phyloP scores from a whole-genome alignment of 441 rosid species.

The Populus hybrid region DNA sequence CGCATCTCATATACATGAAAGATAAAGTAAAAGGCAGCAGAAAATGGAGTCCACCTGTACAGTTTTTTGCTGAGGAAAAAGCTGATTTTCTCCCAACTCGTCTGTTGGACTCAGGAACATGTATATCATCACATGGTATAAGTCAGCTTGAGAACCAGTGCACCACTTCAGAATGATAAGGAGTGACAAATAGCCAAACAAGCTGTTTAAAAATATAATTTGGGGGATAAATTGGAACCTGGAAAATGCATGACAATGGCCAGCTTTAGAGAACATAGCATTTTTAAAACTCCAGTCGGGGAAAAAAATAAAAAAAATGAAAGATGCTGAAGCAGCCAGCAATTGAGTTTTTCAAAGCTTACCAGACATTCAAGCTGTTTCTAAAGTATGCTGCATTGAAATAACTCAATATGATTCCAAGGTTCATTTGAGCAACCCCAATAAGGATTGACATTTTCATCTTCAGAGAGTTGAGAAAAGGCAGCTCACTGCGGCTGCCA shows the following conservation, averaged over 20 bases:
- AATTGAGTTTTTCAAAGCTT: slow-evolving; percentile 22
- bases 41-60: slow-evolving; percentile 53
- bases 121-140: slow-evolving; percentile 86
- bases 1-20: not conserved
- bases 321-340: slow-evolving; percentile 12
- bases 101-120: no score
- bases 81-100: slow-evolving; percentile 85
- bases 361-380: slow-evolving; percentile 66
- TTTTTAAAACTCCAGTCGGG: not conserved
- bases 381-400: slow-evolving; percentile 74
- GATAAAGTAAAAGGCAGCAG: not conserved
- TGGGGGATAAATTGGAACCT: slow-evolving; percentile 96
- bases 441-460: slow-evolving; percentile 98
- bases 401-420: slow-evolving; percentile 81
- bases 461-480: slow-evolving; percentile 91
- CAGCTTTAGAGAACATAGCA: not conserved
- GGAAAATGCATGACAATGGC: slow-evolving; percentile 24
- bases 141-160: slow-evolving; percentile 92
- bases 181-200: slow-evolving; percentile 83
- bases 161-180: slow-evolving; percentile 87
- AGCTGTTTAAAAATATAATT: slow-evolving; percentile 81
- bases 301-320: slow-evolving; percentile 4
- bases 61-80: slow-evolving; percentile 64
- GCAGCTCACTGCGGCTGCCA: slow-evolving; percentile 83
- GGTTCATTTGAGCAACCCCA: slow-evolving; percentile 98